A percentile compares a stretch with the other conserved stretches of the same genome.
Evolutionary conservation across 176 grass and related monocot genomes (phyloP).

Genomic region (Miscanthus lutarioriparius): DNA sequence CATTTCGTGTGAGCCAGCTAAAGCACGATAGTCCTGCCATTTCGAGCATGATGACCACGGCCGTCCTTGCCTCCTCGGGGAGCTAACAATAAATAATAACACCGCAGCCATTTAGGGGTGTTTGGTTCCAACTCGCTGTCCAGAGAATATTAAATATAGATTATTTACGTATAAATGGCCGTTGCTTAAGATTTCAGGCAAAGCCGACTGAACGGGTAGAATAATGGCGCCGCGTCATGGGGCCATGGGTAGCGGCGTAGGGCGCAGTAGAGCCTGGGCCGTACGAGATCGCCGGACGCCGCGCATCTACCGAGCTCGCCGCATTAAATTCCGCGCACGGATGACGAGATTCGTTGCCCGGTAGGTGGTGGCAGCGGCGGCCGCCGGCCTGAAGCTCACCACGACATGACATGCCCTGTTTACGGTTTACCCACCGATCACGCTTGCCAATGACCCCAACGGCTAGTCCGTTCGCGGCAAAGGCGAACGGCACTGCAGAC

Average conservation of each 20-base stretch:
- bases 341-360: background rate
- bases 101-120: background rate
- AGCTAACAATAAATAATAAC: constrained; percentile 13
- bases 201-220: background rate
- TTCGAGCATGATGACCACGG: background rate
- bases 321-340: constrained; percentile 28
- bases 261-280: too few species aligned
- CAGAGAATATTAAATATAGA: too few species aligned
- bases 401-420: background rate
- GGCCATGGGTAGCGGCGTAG: background rate
- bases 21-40: background rate
- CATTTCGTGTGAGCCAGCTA: too few species aligned
- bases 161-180: too few species aligned
- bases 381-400: background rate
- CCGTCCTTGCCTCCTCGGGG: background rate
- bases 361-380: background rate
- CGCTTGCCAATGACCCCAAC: constrained; percentile 23
- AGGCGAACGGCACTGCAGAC: too few species aligned
- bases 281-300: background rate
- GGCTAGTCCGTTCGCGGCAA: constrained; percentile 32
- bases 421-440: background rate
- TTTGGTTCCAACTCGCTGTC: too few species aligned
- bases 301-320: background rate
- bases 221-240: constrained; percentile 4
- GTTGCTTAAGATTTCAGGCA: constrained; percentile 15